Base-by-base conservation (phyloP, 495 filamentous ascomycete species). In the Aspergillus conjunctus region DNA sequence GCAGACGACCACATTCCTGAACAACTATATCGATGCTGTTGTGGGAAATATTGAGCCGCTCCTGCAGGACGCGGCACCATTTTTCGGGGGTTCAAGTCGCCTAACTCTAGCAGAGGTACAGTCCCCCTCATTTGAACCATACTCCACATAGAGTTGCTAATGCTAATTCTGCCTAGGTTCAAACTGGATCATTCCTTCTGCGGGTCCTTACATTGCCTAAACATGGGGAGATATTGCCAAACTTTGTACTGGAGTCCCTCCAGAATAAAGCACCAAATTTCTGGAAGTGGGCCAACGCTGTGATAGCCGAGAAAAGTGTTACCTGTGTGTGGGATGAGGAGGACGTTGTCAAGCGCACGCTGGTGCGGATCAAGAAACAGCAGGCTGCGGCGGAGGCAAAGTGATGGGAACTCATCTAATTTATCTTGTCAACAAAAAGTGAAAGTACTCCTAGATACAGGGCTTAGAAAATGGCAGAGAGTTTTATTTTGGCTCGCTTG, bases 81-180 rank as follows among this genome's bases (percentile, higher is more conserved):
- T 88, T 77, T 96, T 94, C 74, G 88, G 87, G 14, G 92, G 91
- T 0, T 87, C 84, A 54, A 77, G 86, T 51, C 86, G 82, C 66
- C 65, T 93, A 32, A 93, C 91, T 2, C 73, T 91, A 32, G 92
- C 85, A 14, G 92, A 95, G 85, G 91, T 92, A 75, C 77, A 86
- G 2, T 41, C n/a, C 8, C 37, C 7, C n/a, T 1, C 37, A 2
- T 8, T 1, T 41, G 37, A 7, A 26, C 2, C 26, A 26, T 26
- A 26, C 26, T n/a, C 26, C 8, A n/a, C 2, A 41, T 41, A 1
- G 3, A 41, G n/a, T 2, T 8, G 37, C 2, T 41, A 41, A 41
- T 7, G 10, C 8, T n/a, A 2, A 11, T 41, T 11, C 10, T 41
- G 37, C 26, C 2, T 41, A 41, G 37, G 37, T 46, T 20, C 44